Conservation (phyloP, 352 stramenopile species). For the Phytophthora sp. region DNA sequence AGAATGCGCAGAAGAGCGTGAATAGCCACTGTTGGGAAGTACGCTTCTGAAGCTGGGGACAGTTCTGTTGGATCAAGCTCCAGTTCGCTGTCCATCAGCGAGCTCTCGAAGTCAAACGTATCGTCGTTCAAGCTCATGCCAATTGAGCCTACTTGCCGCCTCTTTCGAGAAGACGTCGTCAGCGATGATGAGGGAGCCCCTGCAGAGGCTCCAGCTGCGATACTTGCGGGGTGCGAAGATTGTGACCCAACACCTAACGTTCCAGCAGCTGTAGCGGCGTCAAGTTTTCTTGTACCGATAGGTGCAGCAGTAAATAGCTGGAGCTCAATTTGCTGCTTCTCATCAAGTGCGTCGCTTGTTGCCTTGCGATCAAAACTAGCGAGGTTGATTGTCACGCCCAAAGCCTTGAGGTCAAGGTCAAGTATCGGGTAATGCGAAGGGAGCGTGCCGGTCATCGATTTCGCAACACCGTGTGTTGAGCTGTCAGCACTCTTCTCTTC, state of each 20-base stretch:
- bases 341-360: slow-evolving; percentile 69
- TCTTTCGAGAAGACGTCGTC: slow-evolving; percentile 31
- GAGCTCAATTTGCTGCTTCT: slow-evolving; percentile 89
- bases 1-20: slow-evolving; percentile 97
- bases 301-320: slow-evolving; percentile 85
- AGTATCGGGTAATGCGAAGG: slow-evolving; percentile 52
- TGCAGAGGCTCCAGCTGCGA: slow-evolving; percentile 20
- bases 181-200: slow-evolving; percentile 22
- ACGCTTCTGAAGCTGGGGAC: slow-evolving; percentile 88
- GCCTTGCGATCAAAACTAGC: slow-evolving; percentile 60
- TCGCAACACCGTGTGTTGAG: slow-evolving; percentile 16
- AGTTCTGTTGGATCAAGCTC: slow-evolving; percentile 73
- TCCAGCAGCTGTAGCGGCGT: slow-evolving; percentile 30
- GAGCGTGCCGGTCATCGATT: slow-evolving; percentile 6
- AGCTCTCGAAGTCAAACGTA: slow-evolving; percentile 74
- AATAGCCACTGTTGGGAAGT: slow-evolving; percentile 98
- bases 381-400: slow-evolving; percentile 63
- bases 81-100: slow-evolving; percentile 64
- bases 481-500: slow-evolving; percentile 22
- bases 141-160: slow-evolving; percentile 24
- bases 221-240: slow-evolving; percentile 33
- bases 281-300: slow-evolving; percentile 79
- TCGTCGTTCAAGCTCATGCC: slow-evolving; percentile 41
- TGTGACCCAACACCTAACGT: slow-evolving; percentile 31
- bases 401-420: slow-evolving; percentile 62